phyloP scores from a whole-genome alignment of 257 asterid species.

The Eustoma russellianum region DNA sequence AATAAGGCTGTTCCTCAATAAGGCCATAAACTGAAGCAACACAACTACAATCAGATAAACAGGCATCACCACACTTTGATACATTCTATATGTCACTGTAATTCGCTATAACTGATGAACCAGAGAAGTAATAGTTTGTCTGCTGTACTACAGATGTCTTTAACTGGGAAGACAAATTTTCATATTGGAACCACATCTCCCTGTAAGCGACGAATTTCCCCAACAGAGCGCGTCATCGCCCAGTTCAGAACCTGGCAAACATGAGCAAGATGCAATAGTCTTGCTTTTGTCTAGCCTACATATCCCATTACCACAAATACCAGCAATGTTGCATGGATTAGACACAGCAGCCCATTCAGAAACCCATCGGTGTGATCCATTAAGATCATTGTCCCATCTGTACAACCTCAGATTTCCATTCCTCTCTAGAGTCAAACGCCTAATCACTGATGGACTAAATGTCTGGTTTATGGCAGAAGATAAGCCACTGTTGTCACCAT shows the following conservation, averaged over 20 bases:
- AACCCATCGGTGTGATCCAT: conserved; percentile 80
- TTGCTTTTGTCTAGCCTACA: conserved; percentile 56
- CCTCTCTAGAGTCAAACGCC: conserved; percentile 53
- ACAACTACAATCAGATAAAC: conserved; percentile 66
- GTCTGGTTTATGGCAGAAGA: conserved; percentile 43
- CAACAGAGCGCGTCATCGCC: conserved; percentile 25
- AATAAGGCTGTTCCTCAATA: conserved; percentile 67
- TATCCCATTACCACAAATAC: conserved; percentile 76
- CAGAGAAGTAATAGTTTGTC: conserved; percentile 60
- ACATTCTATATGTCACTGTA: conserved; percentile 52
- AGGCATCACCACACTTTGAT: conserved; percentile 70
- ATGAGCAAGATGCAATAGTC: conserved; percentile 63
- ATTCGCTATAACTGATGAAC: conserved; percentile 58
- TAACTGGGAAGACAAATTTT: conserved; percentile 30
- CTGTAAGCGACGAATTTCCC: conserved; percentile 30
- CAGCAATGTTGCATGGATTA: conserved; percentile 72
- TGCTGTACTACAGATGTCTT: conserved; percentile 43
- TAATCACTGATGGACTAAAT: conserved; percentile 22
- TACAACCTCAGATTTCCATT: conserved; percentile 74
- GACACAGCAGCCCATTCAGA: conserved; percentile 93
- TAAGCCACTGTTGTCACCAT: conserved; percentile 44
- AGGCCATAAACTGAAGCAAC: conserved; percentile 81
- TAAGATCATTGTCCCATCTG: conserved; percentile 70
- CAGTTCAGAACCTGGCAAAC: conserved; percentile 39
- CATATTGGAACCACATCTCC: conserved; percentile 44